Evolutionary conservation across 805 yeast species (phyloP), one percentile per base, ranked within the genome.

Genomic region (Nakazawaea holstii): DNA sequence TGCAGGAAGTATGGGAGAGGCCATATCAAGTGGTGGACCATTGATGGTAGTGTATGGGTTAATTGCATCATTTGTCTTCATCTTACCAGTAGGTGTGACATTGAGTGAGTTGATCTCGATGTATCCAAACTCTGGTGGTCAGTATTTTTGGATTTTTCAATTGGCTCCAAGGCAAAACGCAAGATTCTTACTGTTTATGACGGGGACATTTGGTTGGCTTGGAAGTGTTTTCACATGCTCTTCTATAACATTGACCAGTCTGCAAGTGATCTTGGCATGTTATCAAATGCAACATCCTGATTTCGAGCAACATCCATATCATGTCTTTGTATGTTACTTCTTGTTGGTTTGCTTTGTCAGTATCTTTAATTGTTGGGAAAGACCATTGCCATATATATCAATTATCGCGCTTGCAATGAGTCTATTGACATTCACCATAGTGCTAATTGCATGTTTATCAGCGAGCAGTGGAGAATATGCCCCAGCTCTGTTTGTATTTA

Each of bases 41-140:
- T 56, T 67, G 63, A 56, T 65, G 60, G 63, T 68, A 39, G 58
- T 67, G 8, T 68, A 67, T 50, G 72, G 73, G 8, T 64, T 68
- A 35, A 47, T 67, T 54, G 65, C 29, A 59, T 68, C 6, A 52
- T 52, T 46, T 56, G 61, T 51, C 49, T 67, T 45, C 70, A 66
- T 33, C 55, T 59, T 8, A 57, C 69, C 49, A 6, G 49, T 46
- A 4, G 49, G 41, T 4, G 26, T 46, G 11, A 46, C 45, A 17
- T 24, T 46, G 10, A 14, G 45, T 13, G 68, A 64, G 49, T 40
- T 63, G 14, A 57, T 64, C 3, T 58, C 64, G 15, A 63, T 65
- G 20, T 63, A 54, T 35, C 68, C 68, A 1, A 59, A 61, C 42
- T 56, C 65, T 6, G 61, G 64, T 10, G 67, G 65, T 10, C 68